phyloP scores from a whole-genome alignment of 352 stramenopile species.

The Phytophthora lateralis region DNA sequence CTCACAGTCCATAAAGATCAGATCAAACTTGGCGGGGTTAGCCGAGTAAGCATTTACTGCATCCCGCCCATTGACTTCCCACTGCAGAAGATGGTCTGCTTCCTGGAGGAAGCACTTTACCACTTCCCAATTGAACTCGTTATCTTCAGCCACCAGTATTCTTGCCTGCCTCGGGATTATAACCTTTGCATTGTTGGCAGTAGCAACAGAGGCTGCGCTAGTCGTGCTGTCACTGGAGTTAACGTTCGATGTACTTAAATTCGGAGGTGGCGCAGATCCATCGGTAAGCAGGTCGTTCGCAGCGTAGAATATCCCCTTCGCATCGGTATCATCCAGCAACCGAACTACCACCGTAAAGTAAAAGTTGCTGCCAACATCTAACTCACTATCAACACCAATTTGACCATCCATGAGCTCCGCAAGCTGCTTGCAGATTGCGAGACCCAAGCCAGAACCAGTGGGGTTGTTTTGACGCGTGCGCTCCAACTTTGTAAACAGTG shows the following conservation, averaged over 20 bases:
- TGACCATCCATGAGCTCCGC: conserved; percentile 88
- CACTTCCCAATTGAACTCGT: conserved; percentile 84
- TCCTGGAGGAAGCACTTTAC: conserved; percentile 80
- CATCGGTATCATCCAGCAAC: conserved; percentile 54
- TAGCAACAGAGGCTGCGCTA: conserved; percentile 34
- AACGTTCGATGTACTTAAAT: conserved; percentile 35
- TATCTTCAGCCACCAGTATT: conserved; percentile 79
- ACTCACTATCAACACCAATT: conserved; percentile 85
- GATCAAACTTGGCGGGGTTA: conserved; percentile 54
- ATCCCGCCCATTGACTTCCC: conserved; percentile 72
- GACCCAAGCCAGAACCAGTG: conserved; percentile 82
- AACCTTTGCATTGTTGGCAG: conserved; percentile 39
- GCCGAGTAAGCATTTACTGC: conserved; percentile 67
- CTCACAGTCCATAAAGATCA: conserved; percentile 86
- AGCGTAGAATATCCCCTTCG: conserved; percentile 50
- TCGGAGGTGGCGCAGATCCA: conserved; percentile 15
- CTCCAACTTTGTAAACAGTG: conserved; percentile 84
- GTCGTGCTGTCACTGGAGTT: conserved; percentile 53
- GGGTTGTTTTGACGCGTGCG: conserved; percentile 85
- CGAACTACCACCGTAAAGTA: conserved; percentile 84
- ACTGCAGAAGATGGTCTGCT: conserved; percentile 70
- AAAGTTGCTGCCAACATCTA: conserved; percentile 83
- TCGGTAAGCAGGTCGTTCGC: conserved; percentile 59
- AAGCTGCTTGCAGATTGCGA: conserved; percentile 90
- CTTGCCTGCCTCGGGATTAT: conserved; percentile 56